Evolutionary conservation across 768 basidiomycete genomes (phyloP).

Genomic region (Hericium rajendrae): DNA sequence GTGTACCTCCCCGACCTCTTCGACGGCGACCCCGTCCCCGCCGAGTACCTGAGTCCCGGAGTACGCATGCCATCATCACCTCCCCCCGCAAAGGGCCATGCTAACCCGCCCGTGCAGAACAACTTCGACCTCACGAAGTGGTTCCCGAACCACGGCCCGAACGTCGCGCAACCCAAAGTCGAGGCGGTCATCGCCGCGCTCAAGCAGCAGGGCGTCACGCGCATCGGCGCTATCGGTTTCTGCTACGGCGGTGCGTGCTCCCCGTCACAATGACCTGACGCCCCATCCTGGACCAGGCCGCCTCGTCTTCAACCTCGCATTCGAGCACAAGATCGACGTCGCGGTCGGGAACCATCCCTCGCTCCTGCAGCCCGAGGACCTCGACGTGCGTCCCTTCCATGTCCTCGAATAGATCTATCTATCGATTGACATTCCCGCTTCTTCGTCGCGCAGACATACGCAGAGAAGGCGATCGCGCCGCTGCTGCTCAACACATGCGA

Average conservation of each 20-base stretch:
- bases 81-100: no score
- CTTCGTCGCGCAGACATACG: slow-evolving; percentile 20
- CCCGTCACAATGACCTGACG: neutral
- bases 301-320: slow-evolving; percentile 27
- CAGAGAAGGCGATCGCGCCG: slow-evolving; percentile 25
- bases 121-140: neutral
- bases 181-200: slow-evolving; percentile 20
- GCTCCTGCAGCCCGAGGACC: slow-evolving; percentile 27
- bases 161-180: slow-evolving; percentile 11
- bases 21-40: slow-evolving; percentile 18
- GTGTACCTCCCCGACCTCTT: slow-evolving; percentile 13
- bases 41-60: slow-evolving; percentile 12
- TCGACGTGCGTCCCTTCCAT: slow-evolving; percentile 22
- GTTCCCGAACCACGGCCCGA: slow-evolving; percentile 11
- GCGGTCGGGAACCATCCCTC: slow-evolving; percentile 40
- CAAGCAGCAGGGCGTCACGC: slow-evolving; percentile 21
- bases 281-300: neutral
- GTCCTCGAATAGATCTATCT: neutral
- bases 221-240: neutral
- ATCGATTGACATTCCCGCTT: neutral
- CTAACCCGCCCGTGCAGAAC: neutral
- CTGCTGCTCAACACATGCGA: slow-evolving; percentile 35
- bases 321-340: slow-evolving; percentile 29
- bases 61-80: neutral
- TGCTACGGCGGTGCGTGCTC: slow-evolving; percentile 15